Evolutionary conservation across 495 filamentous ascomycete species (phyloP).

Genomic region (Daldinia childiae): DNA sequence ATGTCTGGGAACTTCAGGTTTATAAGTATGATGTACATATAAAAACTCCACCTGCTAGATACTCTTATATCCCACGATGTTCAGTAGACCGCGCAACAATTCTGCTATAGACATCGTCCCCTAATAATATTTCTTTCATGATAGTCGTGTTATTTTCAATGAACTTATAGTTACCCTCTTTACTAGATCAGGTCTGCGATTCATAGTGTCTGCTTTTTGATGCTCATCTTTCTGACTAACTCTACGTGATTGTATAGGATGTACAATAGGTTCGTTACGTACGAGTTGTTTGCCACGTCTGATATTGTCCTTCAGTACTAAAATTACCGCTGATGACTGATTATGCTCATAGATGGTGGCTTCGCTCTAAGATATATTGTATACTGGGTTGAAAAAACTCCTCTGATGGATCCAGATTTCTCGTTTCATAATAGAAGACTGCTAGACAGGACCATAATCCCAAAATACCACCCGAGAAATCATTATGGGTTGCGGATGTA

Average conservation of each 20-base stretch:
- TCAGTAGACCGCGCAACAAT: not conserved
- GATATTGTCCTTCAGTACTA: not conserved
- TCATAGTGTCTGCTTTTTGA: too few relatives aligned
- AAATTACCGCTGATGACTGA: not conserved
- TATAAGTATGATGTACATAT: too few relatives aligned
- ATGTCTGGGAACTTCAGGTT: too few relatives aligned
- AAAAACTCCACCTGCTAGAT: not conserved
- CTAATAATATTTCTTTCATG: not conserved
- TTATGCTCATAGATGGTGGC: not conserved
- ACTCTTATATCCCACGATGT: not conserved
- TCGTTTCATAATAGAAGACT: not conserved
- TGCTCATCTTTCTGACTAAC: too few relatives aligned
- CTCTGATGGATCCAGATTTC: not conserved
- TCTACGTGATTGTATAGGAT: too few relatives aligned
- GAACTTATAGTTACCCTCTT: too few relatives aligned
- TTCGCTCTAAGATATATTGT: not conserved
- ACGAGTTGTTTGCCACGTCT: not conserved
- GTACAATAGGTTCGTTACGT: too few relatives aligned
- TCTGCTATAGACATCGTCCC: not conserved
- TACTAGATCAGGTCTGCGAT: too few relatives aligned
- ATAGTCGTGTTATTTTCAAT: not conserved
- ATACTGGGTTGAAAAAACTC: not conserved
- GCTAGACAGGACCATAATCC: not conserved
- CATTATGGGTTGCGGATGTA: not conserved
- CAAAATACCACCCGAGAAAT: not conserved